Evolutionary conservation across 2,329 filamentous ascomycete species (phyloP).

Genomic region (Pezicula neosporulosa): DNA sequence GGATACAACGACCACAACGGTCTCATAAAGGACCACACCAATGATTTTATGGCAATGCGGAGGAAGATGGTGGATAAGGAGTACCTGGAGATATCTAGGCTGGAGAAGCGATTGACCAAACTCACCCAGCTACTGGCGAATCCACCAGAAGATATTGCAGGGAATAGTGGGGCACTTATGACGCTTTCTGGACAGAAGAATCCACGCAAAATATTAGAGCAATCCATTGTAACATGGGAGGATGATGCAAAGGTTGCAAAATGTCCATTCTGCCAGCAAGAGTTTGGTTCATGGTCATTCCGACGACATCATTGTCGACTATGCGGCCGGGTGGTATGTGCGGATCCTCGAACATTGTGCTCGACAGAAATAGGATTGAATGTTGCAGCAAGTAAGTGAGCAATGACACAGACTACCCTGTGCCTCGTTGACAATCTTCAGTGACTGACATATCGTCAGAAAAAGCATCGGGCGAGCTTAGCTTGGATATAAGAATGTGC

Average conservation of each 20-base stretch:
- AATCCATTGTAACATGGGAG: constrained; percentile 92
- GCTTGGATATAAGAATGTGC: constrained; percentile 86
- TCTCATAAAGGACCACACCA: constrained; percentile 66
- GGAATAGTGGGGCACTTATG: constrained; percentile 45
- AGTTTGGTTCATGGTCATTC: constrained; percentile 91
- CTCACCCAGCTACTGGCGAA: constrained; percentile 80
- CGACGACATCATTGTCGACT: constrained; percentile 91
- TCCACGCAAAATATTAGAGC: constrained; percentile 77
- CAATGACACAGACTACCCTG: background rate
- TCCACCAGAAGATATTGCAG: constrained; percentile 62
- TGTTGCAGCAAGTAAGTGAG: constrained; percentile 58
- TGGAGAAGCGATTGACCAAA: constrained; percentile 90
- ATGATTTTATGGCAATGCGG: constrained; percentile 67
- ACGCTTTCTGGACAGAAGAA: constrained; percentile 66
- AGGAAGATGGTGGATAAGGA: constrained; percentile 78
- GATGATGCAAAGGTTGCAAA: constrained; percentile 76
- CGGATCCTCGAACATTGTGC: constrained; percentile 79
- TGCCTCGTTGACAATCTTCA: constrained; percentile 23
- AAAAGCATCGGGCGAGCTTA: constrained; percentile 53
- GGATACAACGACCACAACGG: constrained; percentile 91
- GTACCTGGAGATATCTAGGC: constrained; percentile 79
- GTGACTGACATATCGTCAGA: constrained; percentile 37
- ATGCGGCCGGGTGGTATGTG: constrained; percentile 90
- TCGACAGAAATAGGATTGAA: constrained; percentile 81
- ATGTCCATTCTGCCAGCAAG: constrained; percentile 94